Evolutionary conservation across 345 rosid species (phyloP).

Genomic region (Bruguiera gymnorhiza): DNA sequence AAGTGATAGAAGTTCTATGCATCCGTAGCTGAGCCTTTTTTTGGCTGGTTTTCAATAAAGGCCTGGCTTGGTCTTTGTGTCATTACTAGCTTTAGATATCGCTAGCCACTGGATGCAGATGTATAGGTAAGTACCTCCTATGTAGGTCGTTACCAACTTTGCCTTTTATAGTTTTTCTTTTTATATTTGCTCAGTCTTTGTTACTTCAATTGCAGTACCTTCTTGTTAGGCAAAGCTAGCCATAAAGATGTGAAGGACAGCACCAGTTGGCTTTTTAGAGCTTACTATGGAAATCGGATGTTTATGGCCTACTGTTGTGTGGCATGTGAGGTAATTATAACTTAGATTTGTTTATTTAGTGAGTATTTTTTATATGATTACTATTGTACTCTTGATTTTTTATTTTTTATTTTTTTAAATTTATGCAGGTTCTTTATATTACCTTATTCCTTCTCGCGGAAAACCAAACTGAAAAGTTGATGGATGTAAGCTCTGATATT

Average conservation of each 20-base stretch:
- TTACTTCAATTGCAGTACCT: conserved; percentile 62
- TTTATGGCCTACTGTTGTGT: conserved; percentile 92
- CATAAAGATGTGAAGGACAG: conserved; percentile 97
- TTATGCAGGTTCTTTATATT: conserved; percentile 66
- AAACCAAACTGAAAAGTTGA: conserved; percentile 56
- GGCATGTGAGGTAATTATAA: conserved; percentile 78
- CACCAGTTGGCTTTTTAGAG: conserved; percentile 83
- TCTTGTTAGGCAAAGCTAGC: conserved; percentile 78
- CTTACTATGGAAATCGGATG: conserved; percentile 88
- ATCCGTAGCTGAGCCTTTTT: conserved; percentile 2
- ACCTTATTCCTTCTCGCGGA: conserved; percentile 61
- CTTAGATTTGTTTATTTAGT: neutral
- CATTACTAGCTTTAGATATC: conserved; percentile 83
- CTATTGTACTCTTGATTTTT: conserved; percentile 11
- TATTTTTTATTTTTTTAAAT: conserved; percentile 18
- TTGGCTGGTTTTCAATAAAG: conserved; percentile 34
- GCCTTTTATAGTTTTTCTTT: neutral
- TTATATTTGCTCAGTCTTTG: conserved; percentile 13
- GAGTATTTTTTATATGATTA: neutral
- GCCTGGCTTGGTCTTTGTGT: conserved; percentile 85
- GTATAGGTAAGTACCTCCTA: conserved; percentile 58
- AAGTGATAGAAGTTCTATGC: neutral
- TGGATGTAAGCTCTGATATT: conserved; percentile 45
- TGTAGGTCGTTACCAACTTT: neutral
- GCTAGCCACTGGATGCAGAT: conserved; percentile 95